Conservation (phyloP, 371 early-diverging fungal species). For the Thermomucor indicae-seudaticae region DNA sequence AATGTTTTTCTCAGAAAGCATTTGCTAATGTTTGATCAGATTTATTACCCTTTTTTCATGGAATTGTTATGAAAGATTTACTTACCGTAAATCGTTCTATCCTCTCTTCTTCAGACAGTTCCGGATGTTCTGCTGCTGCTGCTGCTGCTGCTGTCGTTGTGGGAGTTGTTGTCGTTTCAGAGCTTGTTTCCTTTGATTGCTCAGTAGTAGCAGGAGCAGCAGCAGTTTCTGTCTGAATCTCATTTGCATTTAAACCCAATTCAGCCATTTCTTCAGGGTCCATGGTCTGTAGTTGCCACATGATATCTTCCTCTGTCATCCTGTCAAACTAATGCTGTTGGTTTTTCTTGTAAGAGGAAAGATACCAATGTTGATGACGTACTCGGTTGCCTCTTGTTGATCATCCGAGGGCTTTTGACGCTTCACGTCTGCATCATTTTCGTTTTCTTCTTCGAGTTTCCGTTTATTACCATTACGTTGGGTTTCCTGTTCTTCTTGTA, state of each 20-base stretch:
- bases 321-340: slow-evolving; percentile 32
- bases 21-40: slow-evolving; percentile 24
- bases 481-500: slow-evolving; percentile 16
- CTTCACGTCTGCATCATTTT: slow-evolving; percentile 3
- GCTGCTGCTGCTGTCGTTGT: not conserved
- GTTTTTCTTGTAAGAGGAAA: too few relatives aligned
- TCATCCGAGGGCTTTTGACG: slow-evolving; percentile 16
- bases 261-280: slow-evolving; percentile 36
- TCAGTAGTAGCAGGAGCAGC: too few relatives aligned
- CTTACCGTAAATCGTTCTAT: slow-evolving; percentile 34
- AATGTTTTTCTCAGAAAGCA: slow-evolving; percentile 66
- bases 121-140: slow-evolving; percentile 1
- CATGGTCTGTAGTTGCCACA: slow-evolving; percentile 63
- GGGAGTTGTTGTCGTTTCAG: slow-evolving; percentile 2
- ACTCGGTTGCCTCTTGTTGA: slow-evolving; percentile 19
- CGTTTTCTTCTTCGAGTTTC: slow-evolving; percentile 11
- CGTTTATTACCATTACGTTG: slow-evolving; percentile 22
- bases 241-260: not conserved
- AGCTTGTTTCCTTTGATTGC: too few relatives aligned
- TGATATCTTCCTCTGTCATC: slow-evolving; percentile 69
- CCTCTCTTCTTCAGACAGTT: slow-evolving; percentile 27
- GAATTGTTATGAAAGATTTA: not conserved
- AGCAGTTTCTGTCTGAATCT: not conserved
- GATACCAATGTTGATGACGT: too few relatives aligned
- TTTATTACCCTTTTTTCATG: not conserved